Evolutionary conservation across 2,329 filamentous ascomycete species (phyloP), one percentile per base, ranked within the genome.

Genomic region (Cytospora paraplurivora): DNA sequence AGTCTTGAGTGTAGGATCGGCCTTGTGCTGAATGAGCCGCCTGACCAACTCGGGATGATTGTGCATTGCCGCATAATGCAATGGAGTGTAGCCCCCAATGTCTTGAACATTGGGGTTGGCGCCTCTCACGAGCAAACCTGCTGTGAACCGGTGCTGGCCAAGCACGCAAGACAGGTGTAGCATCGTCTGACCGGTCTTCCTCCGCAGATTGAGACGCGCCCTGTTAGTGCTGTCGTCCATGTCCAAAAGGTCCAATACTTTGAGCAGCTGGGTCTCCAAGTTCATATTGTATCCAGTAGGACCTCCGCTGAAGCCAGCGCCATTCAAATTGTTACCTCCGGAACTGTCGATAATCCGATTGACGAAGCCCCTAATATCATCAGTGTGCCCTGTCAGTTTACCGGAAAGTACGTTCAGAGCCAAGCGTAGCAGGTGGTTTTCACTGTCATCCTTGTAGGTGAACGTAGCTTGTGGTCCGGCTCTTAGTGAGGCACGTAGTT

Each of bases 11-110:
- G 83, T 87, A 37, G 89, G 85, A 75, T 93, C 88, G 2, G 90
- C 91, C 47, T 91, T 90, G 49, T 86, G 84, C 32, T 90, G 80
- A 68, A 93, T 87, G 63, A 96, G 82, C 15, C 89, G 85, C 65
- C 89, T 84, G 15, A 94, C 88, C 68, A 95, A 92, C 72, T 92
- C 88, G 12, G 85, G 79, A 71, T 93, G 88, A 66, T 88, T 86
- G 74, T 90, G 88, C 71, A 96, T 83, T 33, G 90, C 88, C 21
- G 92, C 92, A 72, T 94, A 85, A 74, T 96, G 91, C 78, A 96
- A 83, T 15, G 92, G 87, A 5, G 91, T 92, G 75, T 92, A 94
- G 27, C 92, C 92, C 56, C 89, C 89, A 67, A 87, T 89, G 72
- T 96, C 92, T 62, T 87, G 84, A 44, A 87, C 79, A 70, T 94